A percentile compares a stretch with the other conserved stretches of the same genome.
These are phyloP conservation scores for Fusarium abutilonis DNA, from an alignment of 2,329 filamentous ascomycete species.

Conservation along the genomic window DNA sequence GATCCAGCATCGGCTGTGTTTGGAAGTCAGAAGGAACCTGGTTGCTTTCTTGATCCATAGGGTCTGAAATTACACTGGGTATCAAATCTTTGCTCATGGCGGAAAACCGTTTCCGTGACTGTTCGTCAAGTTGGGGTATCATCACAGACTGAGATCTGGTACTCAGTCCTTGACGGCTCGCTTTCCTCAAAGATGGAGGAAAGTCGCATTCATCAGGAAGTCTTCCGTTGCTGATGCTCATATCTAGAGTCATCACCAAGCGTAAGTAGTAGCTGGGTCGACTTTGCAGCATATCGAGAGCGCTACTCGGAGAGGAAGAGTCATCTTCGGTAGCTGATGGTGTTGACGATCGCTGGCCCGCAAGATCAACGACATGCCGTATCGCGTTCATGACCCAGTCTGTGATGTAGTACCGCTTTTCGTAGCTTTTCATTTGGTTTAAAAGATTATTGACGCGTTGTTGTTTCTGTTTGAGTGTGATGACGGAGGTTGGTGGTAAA, in stretches of 20 bases:
- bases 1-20: neutral
- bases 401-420: slow-evolving; percentile 37
- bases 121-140: neutral
- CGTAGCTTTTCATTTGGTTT: slow-evolving; percentile 40
- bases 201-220: slow-evolving; percentile 42
- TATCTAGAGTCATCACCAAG: slow-evolving; percentile 38
- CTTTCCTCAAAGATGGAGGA: slow-evolving; percentile 27
- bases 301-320: slow-evolving; percentile 11
- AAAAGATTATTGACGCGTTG: slow-evolving; percentile 36
- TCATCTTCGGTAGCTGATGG: neutral
- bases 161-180: accelerated
- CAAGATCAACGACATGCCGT: slow-evolving; percentile 35
- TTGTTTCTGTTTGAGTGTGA: slow-evolving; percentile 23
- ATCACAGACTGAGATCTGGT: neutral
- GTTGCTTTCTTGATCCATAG: neutral
- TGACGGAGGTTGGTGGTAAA: neutral
- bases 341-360: slow-evolving; percentile 19
- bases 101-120: slow-evolving; percentile 5
- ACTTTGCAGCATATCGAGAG: slow-evolving; percentile 33
- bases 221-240: slow-evolving; percentile 42
- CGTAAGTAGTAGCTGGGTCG: slow-evolving; percentile 36
- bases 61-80: neutral
- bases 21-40: accelerated
- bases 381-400: slow-evolving; percentile 41
- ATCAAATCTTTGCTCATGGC: slow-evolving; percentile 13